Evolutionary conservation across 352 stramenopile genomes (phyloP), one percentile per base, ranked within the genome.

Genomic region (Globisporangium yorkense): DNA sequence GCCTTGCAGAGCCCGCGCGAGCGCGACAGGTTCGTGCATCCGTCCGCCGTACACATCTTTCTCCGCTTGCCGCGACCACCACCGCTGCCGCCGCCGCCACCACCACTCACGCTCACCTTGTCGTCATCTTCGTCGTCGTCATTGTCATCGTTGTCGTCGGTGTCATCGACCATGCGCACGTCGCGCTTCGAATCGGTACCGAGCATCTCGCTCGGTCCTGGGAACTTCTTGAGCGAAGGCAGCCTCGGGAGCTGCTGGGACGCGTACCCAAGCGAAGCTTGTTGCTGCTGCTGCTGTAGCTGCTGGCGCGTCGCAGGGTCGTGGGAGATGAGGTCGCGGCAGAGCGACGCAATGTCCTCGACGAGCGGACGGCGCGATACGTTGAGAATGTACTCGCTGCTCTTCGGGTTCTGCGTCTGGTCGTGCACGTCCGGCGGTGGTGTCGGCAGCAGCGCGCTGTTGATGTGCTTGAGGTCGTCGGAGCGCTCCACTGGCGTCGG

Each of bases 1-100:
- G 80, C 80, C 54, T 89, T 92, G 68, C 83, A 93, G 21, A 93
- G 64, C 20, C 84, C 84, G 47, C 82, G 72, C 5, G 84, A 93
- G 6, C 84, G 75, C 2, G 84, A 91, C 5, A 93, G 57, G 40
- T 93, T 93, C 31, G 78, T 71, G 51, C 84, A 93, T 21, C 80
- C 83, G 63, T 88, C 75, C 7, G 74, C 67, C 41, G 79, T 89
- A 52, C 86, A 96, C 69, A 91, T 89, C 57, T 93, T 93, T 24
- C 83, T 73, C 3, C 83, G 77, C 61, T 91, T 91, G 13, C 78
- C 71, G 58, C 87, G 87, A 18, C 61, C 64, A 10, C 61, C 58
- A 18, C 54, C 29, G 58, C 68, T 41, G 52, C 57, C 15, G 49
- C 57, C 55, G 56, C 68, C 40, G 60, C 70, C 51, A 70, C 51